Evolutionary conservation across 2,329 filamentous ascomycete species (phyloP).

Genomic region (Penicillium sp.): DNA sequence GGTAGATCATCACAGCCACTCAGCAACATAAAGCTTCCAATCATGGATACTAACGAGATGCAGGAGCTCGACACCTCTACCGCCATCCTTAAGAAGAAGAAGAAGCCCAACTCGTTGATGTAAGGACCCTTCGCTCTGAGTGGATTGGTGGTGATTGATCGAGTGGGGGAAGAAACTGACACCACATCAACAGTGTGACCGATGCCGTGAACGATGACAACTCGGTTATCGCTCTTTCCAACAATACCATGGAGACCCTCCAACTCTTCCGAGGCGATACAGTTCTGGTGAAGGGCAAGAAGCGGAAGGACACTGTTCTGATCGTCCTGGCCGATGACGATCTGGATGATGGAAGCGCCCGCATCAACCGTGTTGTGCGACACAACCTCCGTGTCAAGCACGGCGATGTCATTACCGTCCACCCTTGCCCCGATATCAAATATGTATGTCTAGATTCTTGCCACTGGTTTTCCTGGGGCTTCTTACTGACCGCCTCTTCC

Average conservation of each 20-base stretch:
- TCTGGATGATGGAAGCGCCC: slow-evolving; percentile 92
- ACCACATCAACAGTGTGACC: slow-evolving; percentile 71
- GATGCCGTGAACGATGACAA: slow-evolving; percentile 99
- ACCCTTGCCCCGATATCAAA: slow-evolving; percentile 99
- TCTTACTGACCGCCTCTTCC: slow-evolving; percentile 25
- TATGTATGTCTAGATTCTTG: slow-evolving; percentile 69
- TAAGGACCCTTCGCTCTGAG: slow-evolving; percentile 54
- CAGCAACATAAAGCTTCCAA: slow-evolving; percentile 14
- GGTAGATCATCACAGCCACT: slow-evolving; percentile 15
- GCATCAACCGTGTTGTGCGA: slow-evolving; percentile 97
- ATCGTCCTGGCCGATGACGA: slow-evolving; percentile 98
- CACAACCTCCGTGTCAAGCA: slow-evolving; percentile 99
- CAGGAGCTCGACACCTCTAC: slow-evolving; percentile 91
- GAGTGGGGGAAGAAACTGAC: slow-evolving; percentile 26
- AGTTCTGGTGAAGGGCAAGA: slow-evolving; percentile 98
- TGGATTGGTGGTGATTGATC: slow-evolving; percentile 5
- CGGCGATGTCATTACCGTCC: slow-evolving; percentile 95
- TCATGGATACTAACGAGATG: slow-evolving; percentile 2
- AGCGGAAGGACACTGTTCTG: slow-evolving; percentile 97
- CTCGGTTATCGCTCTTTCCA: slow-evolving; percentile 97
- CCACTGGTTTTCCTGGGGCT: neutral
- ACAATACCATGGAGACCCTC: slow-evolving; percentile 97
- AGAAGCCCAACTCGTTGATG: slow-evolving; percentile 99
- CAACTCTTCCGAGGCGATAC: slow-evolving; percentile 99
- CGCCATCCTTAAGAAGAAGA: slow-evolving; percentile 99